A percentile compares a stretch with the other conserved stretches of the same genome.
Conservation (phyloP, 306 rosid species). For the Styphnolobium japonicum region DNA sequence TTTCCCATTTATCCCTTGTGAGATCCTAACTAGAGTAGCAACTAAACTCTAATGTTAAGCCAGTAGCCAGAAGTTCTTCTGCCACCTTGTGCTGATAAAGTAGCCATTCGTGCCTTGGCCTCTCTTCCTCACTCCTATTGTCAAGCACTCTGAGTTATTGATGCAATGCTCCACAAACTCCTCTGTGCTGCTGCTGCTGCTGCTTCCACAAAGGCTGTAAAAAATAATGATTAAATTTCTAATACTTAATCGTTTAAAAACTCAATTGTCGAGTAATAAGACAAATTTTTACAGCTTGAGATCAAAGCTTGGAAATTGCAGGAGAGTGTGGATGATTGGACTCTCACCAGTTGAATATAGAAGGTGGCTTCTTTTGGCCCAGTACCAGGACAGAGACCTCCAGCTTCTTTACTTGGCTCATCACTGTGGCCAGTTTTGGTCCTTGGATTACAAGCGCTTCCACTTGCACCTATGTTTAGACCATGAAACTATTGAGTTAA, state of each 20-base stretch:
- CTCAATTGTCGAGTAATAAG: neutral
- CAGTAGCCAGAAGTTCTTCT: slow-evolving; percentile 95
- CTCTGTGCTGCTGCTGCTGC: slow-evolving; percentile 49
- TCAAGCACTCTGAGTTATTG: slow-evolving; percentile 77
- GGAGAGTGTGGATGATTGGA: slow-evolving; percentile 22
- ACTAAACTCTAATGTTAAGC: slow-evolving; percentile 45
- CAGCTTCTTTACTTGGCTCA: slow-evolving; percentile 90
- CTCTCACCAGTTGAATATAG: slow-evolving; percentile 72
- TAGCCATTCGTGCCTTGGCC: slow-evolving; percentile 81
- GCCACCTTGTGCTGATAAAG: slow-evolving; percentile 90
- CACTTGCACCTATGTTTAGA: slow-evolving; percentile 67
- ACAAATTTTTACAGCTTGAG: neutral
- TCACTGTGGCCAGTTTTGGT: slow-evolving; percentile 69
- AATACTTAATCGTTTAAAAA: neutral
- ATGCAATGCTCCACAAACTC: slow-evolving; percentile 88
- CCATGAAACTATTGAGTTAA: neutral
- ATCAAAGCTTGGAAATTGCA: neutral
- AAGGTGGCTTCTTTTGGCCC: slow-evolving; percentile 81
- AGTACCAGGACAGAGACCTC: slow-evolving; percentile 86
- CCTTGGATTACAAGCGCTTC: slow-evolving; percentile 91
- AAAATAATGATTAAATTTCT: neutral
- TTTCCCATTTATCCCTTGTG: slow-evolving; percentile 5
- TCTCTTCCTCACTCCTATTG: slow-evolving; percentile 93
- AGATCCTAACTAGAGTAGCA: slow-evolving; percentile 1
- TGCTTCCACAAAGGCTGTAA: slow-evolving; percentile 73